Evolutionary conservation across 179 eudicot genomes (phyloP).

Genomic region (Nepenthes alata): DNA sequence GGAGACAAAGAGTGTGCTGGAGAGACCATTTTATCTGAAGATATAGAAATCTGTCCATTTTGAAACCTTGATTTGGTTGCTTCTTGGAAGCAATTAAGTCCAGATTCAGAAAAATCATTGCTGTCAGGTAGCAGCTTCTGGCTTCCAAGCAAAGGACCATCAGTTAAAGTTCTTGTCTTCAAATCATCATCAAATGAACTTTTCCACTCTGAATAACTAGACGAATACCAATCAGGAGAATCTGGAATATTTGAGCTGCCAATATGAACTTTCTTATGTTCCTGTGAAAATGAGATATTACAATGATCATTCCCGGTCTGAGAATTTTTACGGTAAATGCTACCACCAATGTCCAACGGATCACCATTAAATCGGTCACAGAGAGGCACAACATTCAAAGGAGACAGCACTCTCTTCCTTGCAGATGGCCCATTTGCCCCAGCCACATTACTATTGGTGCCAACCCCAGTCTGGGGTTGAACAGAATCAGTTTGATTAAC

Average conservation of each 20-base stretch:
- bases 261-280: constrained; percentile 59
- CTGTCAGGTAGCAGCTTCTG: constrained; percentile 15
- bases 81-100: constrained; percentile 12
- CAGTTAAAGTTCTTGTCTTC: constrained; percentile 20
- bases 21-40: constrained; percentile 20
- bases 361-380: constrained; percentile 37
- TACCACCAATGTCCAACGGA: constrained; percentile 38
- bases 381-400: constrained; percentile 28
- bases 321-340: constrained; percentile 8
- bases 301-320: constrained; percentile 7
- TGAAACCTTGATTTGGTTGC: constrained; percentile 15
- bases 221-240: constrained; percentile 20
- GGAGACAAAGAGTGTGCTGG: constrained; percentile 53
- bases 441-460: constrained; percentile 4
- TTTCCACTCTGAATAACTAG: constrained; percentile 22
- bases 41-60: constrained; percentile 11
- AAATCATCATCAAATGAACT: constrained; percentile 10
- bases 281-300: constrained; percentile 25
- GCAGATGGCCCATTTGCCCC: constrained; percentile 21
- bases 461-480: constrained; percentile 21
- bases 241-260: constrained; percentile 19
- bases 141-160: constrained; percentile 53
- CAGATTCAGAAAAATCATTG: constrained; percentile 15
- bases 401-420: constrained; percentile 71
- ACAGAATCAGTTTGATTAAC: constrained; percentile 15